These are phyloP conservation scores for Lantana camara DNA, from an alignment of 257 asterid species.

Conservation along the genomic window DNA sequence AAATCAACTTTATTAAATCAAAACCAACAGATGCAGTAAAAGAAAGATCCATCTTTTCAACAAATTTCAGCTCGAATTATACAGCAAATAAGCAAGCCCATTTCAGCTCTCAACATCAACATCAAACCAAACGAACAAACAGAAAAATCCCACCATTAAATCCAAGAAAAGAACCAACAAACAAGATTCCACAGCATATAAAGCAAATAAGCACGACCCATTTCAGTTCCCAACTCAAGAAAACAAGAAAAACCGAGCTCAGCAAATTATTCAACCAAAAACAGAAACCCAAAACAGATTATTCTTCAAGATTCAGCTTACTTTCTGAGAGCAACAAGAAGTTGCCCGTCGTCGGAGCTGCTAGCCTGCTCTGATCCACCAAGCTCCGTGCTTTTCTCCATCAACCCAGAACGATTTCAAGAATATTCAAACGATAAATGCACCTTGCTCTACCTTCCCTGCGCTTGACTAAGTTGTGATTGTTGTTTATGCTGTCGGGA, in stretches of 20 bases:
- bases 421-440: constrained; percentile 1
- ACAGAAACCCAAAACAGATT: neutral
- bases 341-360: constrained; percentile 33
- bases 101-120: neutral
- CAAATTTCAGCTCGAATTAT: neutral
- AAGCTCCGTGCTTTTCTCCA: constrained; percentile 6
- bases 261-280: neutral
- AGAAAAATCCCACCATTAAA: neutral
- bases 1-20: neutral
- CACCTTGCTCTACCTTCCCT: neutral
- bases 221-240: constrained; percentile 5
- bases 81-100: constrained; percentile 11
- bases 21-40: constrained; percentile 14
- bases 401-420: constrained; percentile 1
- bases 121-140: neutral
- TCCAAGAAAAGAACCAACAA: constrained; percentile 6
- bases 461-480: neutral
- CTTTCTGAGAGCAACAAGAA: constrained; percentile 27
- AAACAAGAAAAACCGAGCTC: constrained; percentile 3
- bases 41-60: neutral
- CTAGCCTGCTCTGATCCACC: constrained; percentile 30
- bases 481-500: neutral
- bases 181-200: neutral
- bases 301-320: constrained; percentile 21
- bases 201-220: constrained; percentile 19